Evolutionary conservation across 805 yeast genomes (phyloP), one percentile per base, ranked within the genome.

Genomic region (Saturnispora zaruensis): DNA sequence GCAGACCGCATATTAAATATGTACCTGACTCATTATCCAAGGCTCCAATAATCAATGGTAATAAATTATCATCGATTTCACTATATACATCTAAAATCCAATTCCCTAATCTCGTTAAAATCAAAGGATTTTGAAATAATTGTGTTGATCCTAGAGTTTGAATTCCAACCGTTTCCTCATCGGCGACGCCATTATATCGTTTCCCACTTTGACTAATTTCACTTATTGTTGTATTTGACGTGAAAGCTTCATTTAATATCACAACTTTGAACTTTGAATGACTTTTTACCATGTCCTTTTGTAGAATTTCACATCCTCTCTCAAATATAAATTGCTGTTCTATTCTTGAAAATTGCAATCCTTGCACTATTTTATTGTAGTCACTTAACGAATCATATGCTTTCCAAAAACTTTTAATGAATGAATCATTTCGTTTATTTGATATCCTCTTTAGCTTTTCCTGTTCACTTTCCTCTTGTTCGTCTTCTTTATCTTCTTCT

Each of bases 51-150:
- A 91, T 93, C 57, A 91, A 68, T 2, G 99, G 98, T 48, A 85
- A 68, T 40, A 85, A 67, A 21, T 76, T 75, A 49, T 71, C 71
- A 54, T 85, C 90, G 16, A 84, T 68, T 61, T 89, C 96, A 4
- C 95, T 84, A 57, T 91, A 84, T 52, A 88, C 83, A 62, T 95
- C 98, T 43, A 88, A 69, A 4, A 93, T 72, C 99, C 99, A 95
- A 51, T 81, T 77, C 0, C 97, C 98, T 24, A 93, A 70, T 57
- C 95, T 78, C 37, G 87, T 71, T 43, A 95, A 67, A 42, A 95
- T 87, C 51, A 93, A 68, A 3, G 99, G 99, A 64, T 93, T 95
- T 57, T 77, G 77, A 66, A 88, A 91, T 46, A 87, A 68, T 26
- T 74, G 77, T 25, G 87, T 70, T 59, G 87, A 93, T n/a, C 60